Evolutionary conservation across 2,329 filamentous ascomycete genomes (phyloP), one percentile per base, ranked within the genome.

Genomic region (Penicillium sp.): DNA sequence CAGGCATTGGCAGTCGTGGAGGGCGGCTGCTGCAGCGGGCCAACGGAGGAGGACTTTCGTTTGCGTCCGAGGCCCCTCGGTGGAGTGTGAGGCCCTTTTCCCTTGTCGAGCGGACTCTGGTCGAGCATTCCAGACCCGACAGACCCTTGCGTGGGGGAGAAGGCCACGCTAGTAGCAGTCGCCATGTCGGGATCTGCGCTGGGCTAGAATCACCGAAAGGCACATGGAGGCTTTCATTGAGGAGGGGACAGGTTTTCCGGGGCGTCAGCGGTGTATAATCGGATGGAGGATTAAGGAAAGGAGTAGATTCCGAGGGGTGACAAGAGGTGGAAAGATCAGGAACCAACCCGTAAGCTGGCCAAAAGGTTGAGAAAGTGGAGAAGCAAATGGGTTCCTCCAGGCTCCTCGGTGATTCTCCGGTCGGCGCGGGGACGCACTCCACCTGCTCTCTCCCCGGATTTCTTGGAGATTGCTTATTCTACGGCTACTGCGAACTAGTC

Each of bases 11-110:
- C 28, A 31, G 28, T 39, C 11, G 57, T 43, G 20, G 62, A 57
- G 14, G 20, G 20, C 20, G 50, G 50, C 10, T 53, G 50, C 50
- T 53, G 35, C 38, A 20, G 37, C 22, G n/a, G 35, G 7, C 25
- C 50, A 20, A 22, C 22, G 43, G 22, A 31, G 3, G 67, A 70
- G 5, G 69, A 51, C 55, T 75, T 75, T 54, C 73, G 72, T 59
- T 75, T 76, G 31, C 65, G 69, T 28, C 50, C 25, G 25, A 28
- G n/a, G 28, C 15, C 45, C 28, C 28, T 34, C 31, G 45, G 45
- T 34, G n/a, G 15, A 20, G 28, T 35, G 45, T 49, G n/a, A 48
- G 48, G 22, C 25, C 25, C 25, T 25, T 43, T 38, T 20, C 37
- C 47, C 15, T 60, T 51, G 15, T 48, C 20, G 12, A 56, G 34